These are phyloP conservation scores for Dothistroma pini DNA, from an alignment of 2,329 filamentous ascomycete genomes.

Conservation along the genomic window DNA sequence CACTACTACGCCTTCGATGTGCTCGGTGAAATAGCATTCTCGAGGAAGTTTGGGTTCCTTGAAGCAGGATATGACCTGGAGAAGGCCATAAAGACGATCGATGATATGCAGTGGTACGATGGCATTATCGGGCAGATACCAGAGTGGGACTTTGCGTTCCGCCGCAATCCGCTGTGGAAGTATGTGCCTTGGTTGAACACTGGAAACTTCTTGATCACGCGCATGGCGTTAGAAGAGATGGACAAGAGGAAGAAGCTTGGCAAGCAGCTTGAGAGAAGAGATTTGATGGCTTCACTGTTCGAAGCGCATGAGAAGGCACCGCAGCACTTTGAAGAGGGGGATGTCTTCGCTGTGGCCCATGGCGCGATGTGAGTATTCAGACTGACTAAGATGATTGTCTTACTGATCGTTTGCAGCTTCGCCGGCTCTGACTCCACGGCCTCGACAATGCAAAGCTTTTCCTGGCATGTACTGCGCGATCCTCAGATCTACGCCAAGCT, in stretches of 20 bases:
- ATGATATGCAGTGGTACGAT: slow-evolving; percentile 52
- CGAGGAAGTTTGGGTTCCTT: slow-evolving; percentile 51
- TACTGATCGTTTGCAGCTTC: slow-evolving; percentile 31
- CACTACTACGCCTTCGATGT: slow-evolving; percentile 39
- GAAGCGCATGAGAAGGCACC: slow-evolving; percentile 52
- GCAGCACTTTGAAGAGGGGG: slow-evolving; percentile 47
- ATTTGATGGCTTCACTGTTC: slow-evolving; percentile 52
- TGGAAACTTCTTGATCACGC: slow-evolving; percentile 49
- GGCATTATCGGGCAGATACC: slow-evolving; percentile 53
- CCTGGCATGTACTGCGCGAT: slow-evolving; percentile 49
- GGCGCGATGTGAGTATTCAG: slow-evolving; percentile 54
- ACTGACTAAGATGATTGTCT: not conserved
- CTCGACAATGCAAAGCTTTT: slow-evolving; percentile 57
- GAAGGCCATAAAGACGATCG: slow-evolving; percentile 51
- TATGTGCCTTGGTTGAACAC: slow-evolving; percentile 44
- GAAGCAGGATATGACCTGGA: slow-evolving; percentile 51
- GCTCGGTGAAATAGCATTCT: slow-evolving; percentile 38
- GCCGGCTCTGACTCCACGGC: slow-evolving; percentile 61
- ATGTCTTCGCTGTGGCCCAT: slow-evolving; percentile 56
- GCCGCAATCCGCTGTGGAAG: slow-evolving; percentile 50
- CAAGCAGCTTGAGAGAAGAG: slow-evolving; percentile 47
- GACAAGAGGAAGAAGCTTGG: slow-evolving; percentile 45
- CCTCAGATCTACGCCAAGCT: slow-evolving; percentile 48
- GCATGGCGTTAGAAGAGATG: slow-evolving; percentile 52
- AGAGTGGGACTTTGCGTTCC: slow-evolving; percentile 47